Base-by-base conservation (phyloP, 176 grass and related monocot genomes). In the Oryza longistaminata region DNA sequence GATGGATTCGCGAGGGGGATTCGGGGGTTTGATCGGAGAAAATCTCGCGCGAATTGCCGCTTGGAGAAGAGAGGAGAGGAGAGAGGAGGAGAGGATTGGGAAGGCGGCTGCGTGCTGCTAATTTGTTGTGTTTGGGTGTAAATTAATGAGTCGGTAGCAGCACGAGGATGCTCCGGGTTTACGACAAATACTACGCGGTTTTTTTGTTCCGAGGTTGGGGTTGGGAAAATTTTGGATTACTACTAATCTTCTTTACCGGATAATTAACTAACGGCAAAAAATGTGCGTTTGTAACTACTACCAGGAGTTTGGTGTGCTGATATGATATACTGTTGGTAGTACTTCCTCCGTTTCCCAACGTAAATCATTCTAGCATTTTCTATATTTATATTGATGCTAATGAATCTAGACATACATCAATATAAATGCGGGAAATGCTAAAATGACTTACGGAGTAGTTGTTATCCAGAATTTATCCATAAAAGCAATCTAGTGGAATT, bases 11-110 rank as follows among this genome's bases (percentile, higher is more conserved):
- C 21, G 29, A 40, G 73, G 48, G 78, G 84, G 73, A 83, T 62
- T 77, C 46, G 75, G 83, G 46, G 64, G 39, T 76, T 86, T 81
- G 84, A 87, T 78, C 74, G 24, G 42, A 31, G 79, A 74, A 74
- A 22, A 35, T 15, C 3, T 17, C 64, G 21, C 42, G 77, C 19
- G 40, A 65, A 22, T 83, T 29, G 71, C 12, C 12, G 71, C 12
- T 34, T 17, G 49, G 11, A 0, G 1, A 39, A 39, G 69, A 39
- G 69, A 50, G 49, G 14, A n/a, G 50, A 3, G n/a, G 0, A 33
- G 9, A 29, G 45, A 6, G 44, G 45, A 6, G 44, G 3, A 14
- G 39, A 2, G 9, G 34, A 46, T 7, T 24, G 29, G 80, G 52
- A 34, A 11, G 70, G 22, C 74, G 70, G 45, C 55, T 19, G 49